phyloP scores from a whole-genome alignment of 139 green algal genomes.

The Chloropicon primus region DNA sequence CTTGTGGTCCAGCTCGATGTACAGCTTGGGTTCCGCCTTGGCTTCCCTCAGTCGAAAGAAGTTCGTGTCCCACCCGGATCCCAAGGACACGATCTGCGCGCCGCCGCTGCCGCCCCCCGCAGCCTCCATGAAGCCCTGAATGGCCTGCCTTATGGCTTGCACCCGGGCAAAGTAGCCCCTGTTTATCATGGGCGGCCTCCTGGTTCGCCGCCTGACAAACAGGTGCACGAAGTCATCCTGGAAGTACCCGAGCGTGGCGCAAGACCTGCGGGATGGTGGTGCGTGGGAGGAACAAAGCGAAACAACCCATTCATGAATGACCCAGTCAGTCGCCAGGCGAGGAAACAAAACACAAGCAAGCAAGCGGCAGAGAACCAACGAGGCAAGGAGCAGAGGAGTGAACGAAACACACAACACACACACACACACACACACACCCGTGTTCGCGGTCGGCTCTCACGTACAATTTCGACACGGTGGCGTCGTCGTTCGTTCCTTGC shows the following conservation, averaged over 20 bases:
- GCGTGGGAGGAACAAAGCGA: too few species aligned
- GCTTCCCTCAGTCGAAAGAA: slow-evolving; percentile 51
- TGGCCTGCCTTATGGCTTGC: slow-evolving; percentile 36
- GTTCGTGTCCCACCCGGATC: slow-evolving; percentile 73
- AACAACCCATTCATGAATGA: too few species aligned
- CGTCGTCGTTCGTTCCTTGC: slow-evolving; percentile 74
- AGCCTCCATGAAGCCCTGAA: slow-evolving; percentile 41
- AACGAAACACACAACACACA: too few species aligned
- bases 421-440: too few species aligned
- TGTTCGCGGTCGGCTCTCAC: too few species aligned
- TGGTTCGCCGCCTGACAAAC: slow-evolving; percentile 46
- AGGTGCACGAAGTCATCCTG: slow-evolving; percentile 60
- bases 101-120: not conserved
- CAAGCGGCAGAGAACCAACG: too few species aligned
- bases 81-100: slow-evolving; percentile 62
- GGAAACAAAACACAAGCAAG: too few species aligned
- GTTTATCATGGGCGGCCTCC: slow-evolving; percentile 71
- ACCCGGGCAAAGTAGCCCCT: slow-evolving; percentile 66
- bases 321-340: too few species aligned
- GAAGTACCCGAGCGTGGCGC: slow-evolving; percentile 62
- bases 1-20: slow-evolving; percentile 60
- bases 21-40: slow-evolving; percentile 17
- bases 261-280: slow-evolving; percentile 30
- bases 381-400: not conserved
- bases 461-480: slow-evolving; percentile 72